phyloP scores from a whole-genome alignment of 108 stramenopile species.

The Skeletonema costatum region DNA sequence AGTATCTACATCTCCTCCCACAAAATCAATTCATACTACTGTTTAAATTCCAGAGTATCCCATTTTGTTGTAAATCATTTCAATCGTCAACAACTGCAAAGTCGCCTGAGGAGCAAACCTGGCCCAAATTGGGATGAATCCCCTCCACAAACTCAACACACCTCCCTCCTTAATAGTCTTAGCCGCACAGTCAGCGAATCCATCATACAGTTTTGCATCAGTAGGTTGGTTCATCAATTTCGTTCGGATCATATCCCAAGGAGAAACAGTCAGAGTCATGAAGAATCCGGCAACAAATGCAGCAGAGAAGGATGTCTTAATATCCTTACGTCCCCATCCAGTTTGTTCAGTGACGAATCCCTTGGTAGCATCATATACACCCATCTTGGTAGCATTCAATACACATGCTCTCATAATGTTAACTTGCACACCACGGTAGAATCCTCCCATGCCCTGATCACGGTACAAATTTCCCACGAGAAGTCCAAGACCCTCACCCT shows the following conservation, averaged over 20 bases:
- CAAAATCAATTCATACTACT: not conserved
- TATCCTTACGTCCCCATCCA: slow-evolving; percentile 80
- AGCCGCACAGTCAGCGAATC: slow-evolving; percentile 80
- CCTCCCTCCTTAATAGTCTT: slow-evolving; percentile 90
- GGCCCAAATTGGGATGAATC: slow-evolving; percentile 94
- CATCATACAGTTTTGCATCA: slow-evolving; percentile 87
- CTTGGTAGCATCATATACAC: slow-evolving; percentile 87
- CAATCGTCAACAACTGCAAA: slow-evolving; percentile 89
- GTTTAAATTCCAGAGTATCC: slow-evolving; percentile 85
- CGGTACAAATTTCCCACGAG: slow-evolving; percentile 72
- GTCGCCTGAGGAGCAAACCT: slow-evolving; percentile 93
- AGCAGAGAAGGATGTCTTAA: slow-evolving; percentile 64
- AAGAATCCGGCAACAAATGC: slow-evolving; percentile 90
- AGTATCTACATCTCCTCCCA: not conserved
- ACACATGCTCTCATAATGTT: slow-evolving; percentile 90
- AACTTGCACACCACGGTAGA: slow-evolving; percentile 89
- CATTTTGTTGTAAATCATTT: slow-evolving; percentile 65
- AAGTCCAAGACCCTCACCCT: slow-evolving; percentile 47
- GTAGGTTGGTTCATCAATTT: slow-evolving; percentile 90
- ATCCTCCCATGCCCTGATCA: slow-evolving; percentile 89
- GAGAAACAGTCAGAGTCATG: slow-evolving; percentile 88
- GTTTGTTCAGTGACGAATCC: slow-evolving; percentile 73
- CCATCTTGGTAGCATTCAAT: slow-evolving; percentile 95
- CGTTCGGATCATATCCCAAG: slow-evolving; percentile 70
- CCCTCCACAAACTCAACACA: slow-evolving; percentile 84